phyloP scores from a whole-genome alignment of 2,329 filamentous ascomycete genomes.

The Lasiodiplodia sp. region DNA sequence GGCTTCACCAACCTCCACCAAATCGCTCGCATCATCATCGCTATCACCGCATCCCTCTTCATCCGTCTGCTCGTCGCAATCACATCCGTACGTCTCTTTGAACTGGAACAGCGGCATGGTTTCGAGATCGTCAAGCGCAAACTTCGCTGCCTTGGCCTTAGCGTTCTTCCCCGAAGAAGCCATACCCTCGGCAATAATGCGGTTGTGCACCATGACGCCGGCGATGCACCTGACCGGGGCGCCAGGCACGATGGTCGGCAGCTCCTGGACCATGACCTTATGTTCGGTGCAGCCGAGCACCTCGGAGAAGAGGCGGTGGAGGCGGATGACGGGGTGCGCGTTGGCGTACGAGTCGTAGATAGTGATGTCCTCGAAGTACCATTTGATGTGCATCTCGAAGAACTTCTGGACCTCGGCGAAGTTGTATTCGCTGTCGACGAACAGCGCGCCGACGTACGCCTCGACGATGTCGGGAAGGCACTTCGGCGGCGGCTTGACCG shows the following conservation, averaged over 20 bases:
- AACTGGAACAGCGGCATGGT: slow-evolving; percentile 66
- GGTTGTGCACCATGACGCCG: slow-evolving; percentile 77
- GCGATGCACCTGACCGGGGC: slow-evolving; percentile 64
- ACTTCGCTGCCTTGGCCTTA: slow-evolving; percentile 71
- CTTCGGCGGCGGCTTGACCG: slow-evolving; percentile 71
- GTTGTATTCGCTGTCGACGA: slow-evolving; percentile 86
- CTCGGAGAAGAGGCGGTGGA: slow-evolving; percentile 69
- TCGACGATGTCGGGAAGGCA: slow-evolving; percentile 87
- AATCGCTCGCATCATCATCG: neutral
- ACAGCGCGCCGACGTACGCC: slow-evolving; percentile 86
- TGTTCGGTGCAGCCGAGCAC: slow-evolving; percentile 71
- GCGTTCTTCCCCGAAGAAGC: slow-evolving; percentile 75
- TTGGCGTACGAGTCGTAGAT: slow-evolving; percentile 88
- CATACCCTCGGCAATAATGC: slow-evolving; percentile 67
- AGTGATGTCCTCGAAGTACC: slow-evolving; percentile 84
- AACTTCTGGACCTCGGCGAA: slow-evolving; percentile 77
- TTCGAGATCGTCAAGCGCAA: slow-evolving; percentile 61
- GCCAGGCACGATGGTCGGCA: slow-evolving; percentile 56
- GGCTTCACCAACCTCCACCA: neutral
- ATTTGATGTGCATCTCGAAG: slow-evolving; percentile 75
- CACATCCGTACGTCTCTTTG: slow-evolving; percentile 66
- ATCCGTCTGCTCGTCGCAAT: slow-evolving; percentile 57
- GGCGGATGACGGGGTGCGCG: slow-evolving; percentile 79
- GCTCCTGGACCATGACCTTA: slow-evolving; percentile 48
- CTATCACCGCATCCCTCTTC: neutral